Conservation (phyloP, 2,329 filamentous ascomycete species). For the Ilyonectria destructans region DNA sequence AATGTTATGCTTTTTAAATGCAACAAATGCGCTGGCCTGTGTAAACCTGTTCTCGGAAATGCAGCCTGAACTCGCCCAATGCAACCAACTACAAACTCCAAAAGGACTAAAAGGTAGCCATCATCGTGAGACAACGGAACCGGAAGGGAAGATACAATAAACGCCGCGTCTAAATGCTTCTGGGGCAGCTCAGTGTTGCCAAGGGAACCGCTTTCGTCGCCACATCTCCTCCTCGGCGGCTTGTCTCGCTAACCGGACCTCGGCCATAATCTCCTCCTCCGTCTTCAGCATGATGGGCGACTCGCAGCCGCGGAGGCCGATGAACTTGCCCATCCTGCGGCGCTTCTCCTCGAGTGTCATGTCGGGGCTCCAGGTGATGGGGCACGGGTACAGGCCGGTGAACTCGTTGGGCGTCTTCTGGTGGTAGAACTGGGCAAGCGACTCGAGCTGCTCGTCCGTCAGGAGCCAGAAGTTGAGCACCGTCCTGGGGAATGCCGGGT, state of each 20-base stretch:
- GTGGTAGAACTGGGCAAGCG: constrained; percentile 81
- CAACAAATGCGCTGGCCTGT: constrained; percentile 43
- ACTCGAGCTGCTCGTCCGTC: constrained; percentile 79
- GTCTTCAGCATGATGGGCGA: constrained; percentile 57
- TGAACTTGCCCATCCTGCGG: constrained; percentile 81
- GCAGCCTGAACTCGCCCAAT: constrained; percentile 29
- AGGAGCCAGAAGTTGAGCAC: constrained; percentile 83
- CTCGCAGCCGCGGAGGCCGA: constrained; percentile 76
- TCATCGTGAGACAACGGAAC: constrained; percentile 22
- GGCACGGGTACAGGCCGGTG: constrained; percentile 76
- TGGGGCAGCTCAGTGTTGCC: constrained; percentile 25
- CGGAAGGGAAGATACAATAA: constrained; percentile 10
- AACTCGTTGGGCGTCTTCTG: constrained; percentile 74
- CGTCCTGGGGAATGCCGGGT: constrained; percentile 76
- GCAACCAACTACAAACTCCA: constrained; percentile 26
- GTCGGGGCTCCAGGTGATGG: constrained; percentile 73
- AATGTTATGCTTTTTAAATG: constrained; percentile 36
- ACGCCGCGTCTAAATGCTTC: constrained; percentile 10
- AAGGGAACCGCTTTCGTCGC: constrained; percentile 62
- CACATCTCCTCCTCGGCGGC: constrained; percentile 64
- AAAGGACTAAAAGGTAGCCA: constrained; percentile 21
- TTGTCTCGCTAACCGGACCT: constrained; percentile 58
- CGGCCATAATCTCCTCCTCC: constrained; percentile 66
- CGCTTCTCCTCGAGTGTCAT: constrained; percentile 78
- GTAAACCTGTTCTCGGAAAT: constrained; percentile 34